These are phyloP conservation scores for Pholiota molesta DNA, from an alignment of 768 basidiomycete genomes.

Conservation along the genomic window DNA sequence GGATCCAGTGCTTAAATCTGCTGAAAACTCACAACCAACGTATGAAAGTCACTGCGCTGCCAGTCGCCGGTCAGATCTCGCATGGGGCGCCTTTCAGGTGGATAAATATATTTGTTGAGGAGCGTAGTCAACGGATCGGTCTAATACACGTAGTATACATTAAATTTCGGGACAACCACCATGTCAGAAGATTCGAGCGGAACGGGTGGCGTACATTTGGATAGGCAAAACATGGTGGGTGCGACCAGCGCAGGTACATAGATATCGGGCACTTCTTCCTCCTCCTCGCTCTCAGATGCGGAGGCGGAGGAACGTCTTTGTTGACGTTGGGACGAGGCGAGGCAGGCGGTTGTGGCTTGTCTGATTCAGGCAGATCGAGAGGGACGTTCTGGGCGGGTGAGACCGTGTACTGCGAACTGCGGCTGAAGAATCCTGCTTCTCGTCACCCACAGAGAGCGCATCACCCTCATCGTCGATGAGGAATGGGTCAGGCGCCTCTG, in stretches of 20 bases:
- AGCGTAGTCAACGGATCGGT: constrained; percentile 84
- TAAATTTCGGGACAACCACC: constrained; percentile 61
- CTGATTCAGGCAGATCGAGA: constrained; percentile 34
- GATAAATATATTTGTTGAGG: constrained; percentile 81
- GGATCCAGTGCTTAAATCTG: background rate
- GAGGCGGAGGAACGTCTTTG: constrained; percentile 59
- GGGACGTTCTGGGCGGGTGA: constrained; percentile 46
- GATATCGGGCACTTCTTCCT: constrained; percentile 56
- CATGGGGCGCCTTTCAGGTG: constrained; percentile 71
- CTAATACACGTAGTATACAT: constrained; percentile 58
- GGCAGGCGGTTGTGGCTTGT: constrained; percentile 18
- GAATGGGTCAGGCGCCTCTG: constrained; percentile 62
- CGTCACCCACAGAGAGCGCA: constrained; percentile 42
- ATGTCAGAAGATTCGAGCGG: constrained; percentile 53
- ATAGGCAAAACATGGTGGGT: constrained; percentile 88
- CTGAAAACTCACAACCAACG: constrained; percentile 68
- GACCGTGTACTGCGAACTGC: constrained; percentile 36
- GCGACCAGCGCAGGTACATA: constrained; percentile 70
- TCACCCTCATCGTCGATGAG: constrained; percentile 59
- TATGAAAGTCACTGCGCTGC: constrained; percentile 71
- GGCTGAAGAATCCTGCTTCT: constrained; percentile 26
- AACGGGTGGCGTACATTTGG: constrained; percentile 73
- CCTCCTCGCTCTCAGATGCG: constrained; percentile 47
- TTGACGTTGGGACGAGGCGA: constrained; percentile 44
- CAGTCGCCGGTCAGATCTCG: constrained; percentile 80